Percentiles rank a stretch among this genome's conserved stretches.
Conservation (phyloP, 1,139 yeast genomes). For the Geotrichum macrosporum region DNA sequence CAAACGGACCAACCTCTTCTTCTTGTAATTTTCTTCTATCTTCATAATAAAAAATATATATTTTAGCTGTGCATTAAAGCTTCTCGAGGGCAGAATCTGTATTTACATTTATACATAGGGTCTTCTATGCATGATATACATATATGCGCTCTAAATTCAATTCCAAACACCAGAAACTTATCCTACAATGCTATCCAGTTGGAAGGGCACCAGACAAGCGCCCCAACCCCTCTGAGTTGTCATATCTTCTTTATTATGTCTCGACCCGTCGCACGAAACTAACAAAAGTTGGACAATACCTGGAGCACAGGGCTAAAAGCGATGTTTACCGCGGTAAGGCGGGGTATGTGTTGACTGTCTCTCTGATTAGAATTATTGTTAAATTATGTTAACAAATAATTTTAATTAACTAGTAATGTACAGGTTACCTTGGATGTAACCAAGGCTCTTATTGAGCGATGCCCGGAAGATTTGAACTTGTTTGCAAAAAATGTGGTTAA, state of each 20-base stretch:
- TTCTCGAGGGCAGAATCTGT: too few species aligned
- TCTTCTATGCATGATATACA: too few species aligned
- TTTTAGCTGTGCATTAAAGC: too few species aligned
- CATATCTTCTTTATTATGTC: conserved; percentile 86
- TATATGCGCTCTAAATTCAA: conserved; percentile 16
- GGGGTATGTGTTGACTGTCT: conserved; percentile 42
- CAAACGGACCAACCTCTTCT: too few species aligned
- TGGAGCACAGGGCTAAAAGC: conserved; percentile 56
- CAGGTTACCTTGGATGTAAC: conserved; percentile 75
- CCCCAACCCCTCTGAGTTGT: conserved; percentile 87
- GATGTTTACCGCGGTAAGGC: conserved; percentile 61
- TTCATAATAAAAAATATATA: too few species aligned
- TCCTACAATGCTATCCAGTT: conserved; percentile 88
- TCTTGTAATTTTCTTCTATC: too few species aligned
- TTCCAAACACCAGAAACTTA: conserved; percentile 85
- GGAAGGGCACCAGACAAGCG: conserved; percentile 81
- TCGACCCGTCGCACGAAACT: conserved; percentile 83
- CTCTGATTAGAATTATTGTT: background rate
- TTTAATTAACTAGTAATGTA: conserved; percentile 44
- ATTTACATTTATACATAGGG: too few species aligned
- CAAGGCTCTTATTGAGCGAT: conserved; percentile 63
- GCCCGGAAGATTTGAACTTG: conserved; percentile 78
- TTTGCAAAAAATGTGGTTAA: conserved; percentile 53
- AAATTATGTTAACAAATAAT: background rate
- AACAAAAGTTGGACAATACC: conserved; percentile 73